Conservation (phyloP, 192 early-diverging fungal genomes). For the Coemansia sp. region DNA sequence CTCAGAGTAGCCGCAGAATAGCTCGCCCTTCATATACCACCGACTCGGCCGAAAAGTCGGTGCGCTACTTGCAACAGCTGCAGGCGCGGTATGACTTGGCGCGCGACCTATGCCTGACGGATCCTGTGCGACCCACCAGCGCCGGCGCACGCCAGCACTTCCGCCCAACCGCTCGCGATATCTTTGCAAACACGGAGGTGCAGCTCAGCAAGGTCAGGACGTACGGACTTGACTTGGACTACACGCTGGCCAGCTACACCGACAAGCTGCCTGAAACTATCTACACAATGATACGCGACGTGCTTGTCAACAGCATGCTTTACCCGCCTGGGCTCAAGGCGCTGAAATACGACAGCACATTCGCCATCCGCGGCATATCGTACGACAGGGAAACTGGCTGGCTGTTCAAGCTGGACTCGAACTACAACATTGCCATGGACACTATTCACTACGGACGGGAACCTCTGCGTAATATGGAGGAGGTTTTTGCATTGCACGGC, state of each 20-base stretch:
- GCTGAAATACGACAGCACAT: slow-evolving; percentile 55
- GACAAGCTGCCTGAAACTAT: slow-evolving; percentile 57
- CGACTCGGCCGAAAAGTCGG: background rate
- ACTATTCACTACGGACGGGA: slow-evolving; percentile 56
- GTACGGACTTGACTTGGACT: slow-evolving; percentile 66
- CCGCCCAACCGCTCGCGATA: slow-evolving; percentile 32
- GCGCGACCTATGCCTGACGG: slow-evolving; percentile 22
- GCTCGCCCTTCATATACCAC: background rate
- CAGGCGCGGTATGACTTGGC: slow-evolving; percentile 19
- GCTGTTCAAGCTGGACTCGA: slow-evolving; percentile 63
- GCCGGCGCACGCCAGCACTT: slow-evolving; percentile 6
- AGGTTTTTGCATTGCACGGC: slow-evolving; percentile 56
- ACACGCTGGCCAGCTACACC: slow-evolving; percentile 62
- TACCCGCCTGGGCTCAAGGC: slow-evolving; percentile 50
- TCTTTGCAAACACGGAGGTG: slow-evolving; percentile 61
- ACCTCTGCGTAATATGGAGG: slow-evolving; percentile 52
- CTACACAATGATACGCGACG: slow-evolving; percentile 58
- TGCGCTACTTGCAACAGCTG: slow-evolving; percentile 12
- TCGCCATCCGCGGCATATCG: slow-evolving; percentile 61
- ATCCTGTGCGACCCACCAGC: slow-evolving; percentile 26
- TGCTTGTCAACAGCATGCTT: slow-evolving; percentile 53
- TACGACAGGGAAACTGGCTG: slow-evolving; percentile 61
- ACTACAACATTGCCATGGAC: slow-evolving; percentile 62
- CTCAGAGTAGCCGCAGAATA: background rate
- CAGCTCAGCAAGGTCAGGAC: slow-evolving; percentile 53